A percentile compares a stretch with the other conserved stretches of the same genome.
These are phyloP conservation scores for Sporothrix curviconia DNA, from an alignment of 2,329 filamentous ascomycete species.

Conservation along the genomic window DNA sequence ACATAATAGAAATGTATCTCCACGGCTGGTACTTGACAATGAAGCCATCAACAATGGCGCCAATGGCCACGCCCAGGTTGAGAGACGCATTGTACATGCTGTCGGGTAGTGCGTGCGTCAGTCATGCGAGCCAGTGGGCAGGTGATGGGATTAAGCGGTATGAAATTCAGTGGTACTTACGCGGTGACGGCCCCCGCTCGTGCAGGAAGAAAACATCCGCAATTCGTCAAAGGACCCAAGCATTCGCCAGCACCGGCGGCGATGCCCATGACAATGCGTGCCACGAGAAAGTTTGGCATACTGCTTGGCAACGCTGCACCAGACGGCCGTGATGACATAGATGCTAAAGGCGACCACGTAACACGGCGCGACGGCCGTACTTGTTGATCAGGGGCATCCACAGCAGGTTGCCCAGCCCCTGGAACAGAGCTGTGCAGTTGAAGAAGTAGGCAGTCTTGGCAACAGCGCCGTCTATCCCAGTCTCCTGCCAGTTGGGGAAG, in stretches of 20 bases:
- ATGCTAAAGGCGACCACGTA: constrained; percentile 39
- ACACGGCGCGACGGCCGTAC: constrained; percentile 37
- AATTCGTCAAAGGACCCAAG: constrained; percentile 43
- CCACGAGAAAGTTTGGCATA: constrained; percentile 38
- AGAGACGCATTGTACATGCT: constrained; percentile 16
- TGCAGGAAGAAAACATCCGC: constrained; percentile 52
- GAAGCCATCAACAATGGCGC: constrained; percentile 39
- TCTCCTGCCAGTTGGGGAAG: constrained; percentile 32
- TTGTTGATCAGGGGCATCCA: constrained; percentile 42
- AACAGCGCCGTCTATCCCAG: constrained; percentile 29
- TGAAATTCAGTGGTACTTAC: too few species aligned
- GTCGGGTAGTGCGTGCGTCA: not conserved
- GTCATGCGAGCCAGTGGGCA: constrained; percentile 21
- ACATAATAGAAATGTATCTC: constrained; percentile 48
- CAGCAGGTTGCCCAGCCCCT: constrained; percentile 41
- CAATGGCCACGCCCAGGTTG: constrained; percentile 34
- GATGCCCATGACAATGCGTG: constrained; percentile 46
- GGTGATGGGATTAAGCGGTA: too few species aligned
- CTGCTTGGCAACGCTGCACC: constrained; percentile 36
- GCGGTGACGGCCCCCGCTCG: constrained; percentile 46
- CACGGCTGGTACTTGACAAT: constrained; percentile 44
- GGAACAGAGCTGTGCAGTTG: constrained; percentile 42
- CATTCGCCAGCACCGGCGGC: constrained; percentile 48
- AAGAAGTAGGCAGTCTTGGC: constrained; percentile 46
- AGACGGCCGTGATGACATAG: constrained; percentile 36